phyloP scores from a whole-genome alignment of 208 protist genomes.

The Leishmania lainsoni region DNA sequence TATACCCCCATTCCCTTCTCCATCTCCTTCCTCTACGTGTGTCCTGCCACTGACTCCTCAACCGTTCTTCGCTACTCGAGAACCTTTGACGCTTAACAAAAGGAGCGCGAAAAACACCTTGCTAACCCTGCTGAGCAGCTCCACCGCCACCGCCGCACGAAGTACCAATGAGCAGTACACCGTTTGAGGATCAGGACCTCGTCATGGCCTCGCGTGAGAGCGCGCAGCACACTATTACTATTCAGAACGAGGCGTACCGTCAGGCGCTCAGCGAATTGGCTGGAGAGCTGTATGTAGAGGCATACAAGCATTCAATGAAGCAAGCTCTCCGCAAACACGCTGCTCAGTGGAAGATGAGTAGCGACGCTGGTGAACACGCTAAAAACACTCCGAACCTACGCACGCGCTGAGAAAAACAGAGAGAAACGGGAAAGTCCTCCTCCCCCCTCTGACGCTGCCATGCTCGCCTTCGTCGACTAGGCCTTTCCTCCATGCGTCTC shows the following conservation, averaged over 20 bases:
- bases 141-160: background rate
- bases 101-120: background rate
- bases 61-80: background rate
- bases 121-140: background rate
- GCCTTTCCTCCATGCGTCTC: background rate
- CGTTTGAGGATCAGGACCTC: conserved; percentile 55
- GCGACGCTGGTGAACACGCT: conserved; percentile 1
- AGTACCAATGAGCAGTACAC: background rate
- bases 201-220: conserved; percentile 65
- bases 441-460: background rate
- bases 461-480: background rate
- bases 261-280: conserved; percentile 72
- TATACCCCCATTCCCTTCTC: background rate
- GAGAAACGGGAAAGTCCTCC: background rate
- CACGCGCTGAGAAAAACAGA: background rate
- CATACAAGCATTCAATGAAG: conserved; percentile 50
- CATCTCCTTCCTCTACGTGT: conserved; percentile 9
- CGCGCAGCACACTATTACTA: conserved; percentile 32
- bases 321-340: conserved; percentile 9
- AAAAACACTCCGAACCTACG: background rate
- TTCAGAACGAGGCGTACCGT: conserved; percentile 72
- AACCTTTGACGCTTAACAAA: background rate
- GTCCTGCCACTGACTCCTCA: background rate
- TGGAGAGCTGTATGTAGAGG: conserved; percentile 65
- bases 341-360: conserved; percentile 6